Evolutionary conservation across 2,329 filamentous ascomycete species (phyloP), one percentile per base, ranked within the genome.

Genomic region (Penicillium expansum): DNA sequence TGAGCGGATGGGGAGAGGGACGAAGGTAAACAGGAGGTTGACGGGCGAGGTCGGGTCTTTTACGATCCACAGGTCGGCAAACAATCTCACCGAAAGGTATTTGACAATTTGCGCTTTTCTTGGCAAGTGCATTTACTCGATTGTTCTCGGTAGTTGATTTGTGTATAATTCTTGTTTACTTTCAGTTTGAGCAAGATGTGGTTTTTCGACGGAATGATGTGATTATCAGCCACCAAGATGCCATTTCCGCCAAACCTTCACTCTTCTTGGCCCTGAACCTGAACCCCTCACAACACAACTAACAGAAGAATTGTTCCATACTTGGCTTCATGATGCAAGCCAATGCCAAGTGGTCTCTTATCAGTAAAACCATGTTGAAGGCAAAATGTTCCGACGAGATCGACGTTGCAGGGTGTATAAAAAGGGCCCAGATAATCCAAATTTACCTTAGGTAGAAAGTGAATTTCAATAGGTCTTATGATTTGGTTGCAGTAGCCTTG

Each of bases 301-400:
- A 16, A 11, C 10, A 35, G 13, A 14, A 3, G 13, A 29, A 55
- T 55, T 47, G 37, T 30, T 33, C 24, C 30, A 57, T 59, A 27
- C 42, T 58, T 52, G 57, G 57, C 55, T 18, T 13, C 4, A 57
- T 59, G 57, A 38, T 55, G 57, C 32, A 37, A 57, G 20, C 9
- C 5, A 54, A 8, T 18, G 55, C 35, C 57, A 59, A 35, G 24
- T 4, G 5, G 6, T 14, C 13, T 27, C 14, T 42, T 18, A 43
- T 53, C 41, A 24, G 10, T 14, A 16, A 43, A 22, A 14, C 4
- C 14, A 27, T 24, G 16, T 38, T 27, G 6, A 20, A 14, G 27
- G 41, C 13, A 38, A 45, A 24, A 41, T 39, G 27, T 16, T 2
- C 33, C 37, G 22, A 43, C 14, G 38, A 9, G 5, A 43, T 27